phyloP scores from a whole-genome alignment of 1,284 basidiomycete species.

The Sphaerobolus stellatus region DNA sequence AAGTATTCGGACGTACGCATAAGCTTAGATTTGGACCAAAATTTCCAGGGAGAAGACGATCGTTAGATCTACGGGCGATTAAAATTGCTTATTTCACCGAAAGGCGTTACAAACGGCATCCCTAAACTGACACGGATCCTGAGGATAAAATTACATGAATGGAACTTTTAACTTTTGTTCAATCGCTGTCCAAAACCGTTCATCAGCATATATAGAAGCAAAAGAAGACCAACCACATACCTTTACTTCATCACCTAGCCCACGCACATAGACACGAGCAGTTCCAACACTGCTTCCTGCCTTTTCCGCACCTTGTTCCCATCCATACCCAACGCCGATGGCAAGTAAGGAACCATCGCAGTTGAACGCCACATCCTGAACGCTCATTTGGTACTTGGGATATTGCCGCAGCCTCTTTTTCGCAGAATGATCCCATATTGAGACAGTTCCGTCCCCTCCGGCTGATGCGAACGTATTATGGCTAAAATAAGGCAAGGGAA shows the following conservation, averaged over 20 bases:
- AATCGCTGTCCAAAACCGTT: too few relatives aligned
- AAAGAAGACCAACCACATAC: conserved; percentile 24
- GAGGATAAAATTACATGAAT: too few relatives aligned
- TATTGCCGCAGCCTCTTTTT: conserved; percentile 94
- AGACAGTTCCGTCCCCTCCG: conserved; percentile 89
- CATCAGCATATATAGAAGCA: too few relatives aligned
- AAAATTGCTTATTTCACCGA: too few relatives aligned
- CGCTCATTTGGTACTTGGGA: conserved; percentile 71
- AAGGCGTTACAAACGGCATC: too few relatives aligned
- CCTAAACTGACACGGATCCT: too few relatives aligned
- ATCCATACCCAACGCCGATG: conserved; percentile 80
- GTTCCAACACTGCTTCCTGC: conserved; percentile 41
- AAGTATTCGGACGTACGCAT: too few relatives aligned
- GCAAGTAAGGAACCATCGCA: conserved; percentile 81
- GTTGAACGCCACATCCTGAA: conserved; percentile 79
- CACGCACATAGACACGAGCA: conserved; percentile 36
- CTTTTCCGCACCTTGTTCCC: conserved; percentile 82
- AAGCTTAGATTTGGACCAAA: too few relatives aligned
- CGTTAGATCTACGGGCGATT: too few relatives aligned
- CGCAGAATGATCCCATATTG: conserved; percentile 95
- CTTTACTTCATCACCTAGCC: conserved; percentile 57
- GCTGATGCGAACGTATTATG: conserved; percentile 95
- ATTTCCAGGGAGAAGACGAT: too few relatives aligned
- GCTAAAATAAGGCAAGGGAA: conserved; percentile 35
- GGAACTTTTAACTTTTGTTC: too few relatives aligned